These are phyloP conservation scores for Didymella pomorum DNA, from an alignment of 2,329 filamentous ascomycete genomes.

Conservation along the genomic window DNA sequence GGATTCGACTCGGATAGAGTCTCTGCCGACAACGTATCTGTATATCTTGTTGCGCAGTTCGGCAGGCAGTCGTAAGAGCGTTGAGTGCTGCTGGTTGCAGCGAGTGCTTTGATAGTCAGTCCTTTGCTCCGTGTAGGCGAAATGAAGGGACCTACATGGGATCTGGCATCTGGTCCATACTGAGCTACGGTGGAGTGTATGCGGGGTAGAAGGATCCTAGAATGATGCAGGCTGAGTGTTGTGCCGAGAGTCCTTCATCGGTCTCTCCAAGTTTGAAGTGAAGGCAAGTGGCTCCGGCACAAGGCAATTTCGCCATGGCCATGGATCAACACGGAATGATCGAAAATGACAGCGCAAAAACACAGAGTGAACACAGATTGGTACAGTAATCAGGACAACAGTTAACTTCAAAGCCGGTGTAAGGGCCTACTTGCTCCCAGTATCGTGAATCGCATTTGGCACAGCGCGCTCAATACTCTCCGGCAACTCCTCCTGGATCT, in stretches of 20 bases:
- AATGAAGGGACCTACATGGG: neutral
- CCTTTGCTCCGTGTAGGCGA: neutral
- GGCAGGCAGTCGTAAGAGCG: neutral
- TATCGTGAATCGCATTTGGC: constrained; percentile 56
- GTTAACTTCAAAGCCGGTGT: neutral
- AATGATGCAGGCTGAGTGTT: too few relatives aligned
- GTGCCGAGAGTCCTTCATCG: too few relatives aligned
- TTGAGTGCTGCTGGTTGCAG: neutral
- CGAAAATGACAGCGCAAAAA: neutral
- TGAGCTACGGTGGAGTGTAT: neutral
- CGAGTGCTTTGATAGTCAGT: neutral
- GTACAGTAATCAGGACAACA: neutral
- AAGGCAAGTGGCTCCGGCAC: too few relatives aligned
- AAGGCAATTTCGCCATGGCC: too few relatives aligned
- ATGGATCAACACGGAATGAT: too few relatives aligned
- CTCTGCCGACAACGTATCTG: neutral
- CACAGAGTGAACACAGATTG: neutral
- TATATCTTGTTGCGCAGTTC: neutral
- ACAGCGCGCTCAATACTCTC: constrained; percentile 55
- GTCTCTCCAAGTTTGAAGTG: too few relatives aligned
- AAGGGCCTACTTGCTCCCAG: constrained; percentile 19
- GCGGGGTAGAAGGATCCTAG: too few relatives aligned
- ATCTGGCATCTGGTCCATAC: neutral
- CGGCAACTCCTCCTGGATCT: constrained; percentile 54
- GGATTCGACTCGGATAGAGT: neutral